phyloP scores from a whole-genome alignment of 179 eudicot genomes.

The Silene coronaria region DNA sequence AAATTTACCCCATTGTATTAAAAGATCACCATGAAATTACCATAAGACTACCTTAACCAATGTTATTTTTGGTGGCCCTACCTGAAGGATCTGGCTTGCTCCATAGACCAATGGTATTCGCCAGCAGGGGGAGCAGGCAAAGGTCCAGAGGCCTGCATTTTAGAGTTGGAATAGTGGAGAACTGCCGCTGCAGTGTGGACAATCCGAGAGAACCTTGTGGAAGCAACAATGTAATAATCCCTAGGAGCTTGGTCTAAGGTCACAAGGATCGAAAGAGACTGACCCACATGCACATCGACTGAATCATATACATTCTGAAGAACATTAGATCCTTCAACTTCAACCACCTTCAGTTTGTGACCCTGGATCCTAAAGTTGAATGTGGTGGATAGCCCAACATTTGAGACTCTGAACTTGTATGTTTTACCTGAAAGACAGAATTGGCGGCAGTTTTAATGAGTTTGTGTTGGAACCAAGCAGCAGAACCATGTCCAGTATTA shows the following conservation, averaged over 20 bases:
- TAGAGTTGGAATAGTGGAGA: constrained; percentile 41
- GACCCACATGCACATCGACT: constrained; percentile 46
- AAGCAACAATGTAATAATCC: constrained; percentile 50
- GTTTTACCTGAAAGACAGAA: constrained; percentile 31
- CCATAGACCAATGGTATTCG: constrained; percentile 57
- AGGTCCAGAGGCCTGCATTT: constrained; percentile 26
- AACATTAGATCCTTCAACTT: constrained; percentile 48
- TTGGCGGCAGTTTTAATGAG: background rate
- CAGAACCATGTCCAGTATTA: background rate
- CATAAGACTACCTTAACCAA: background rate
- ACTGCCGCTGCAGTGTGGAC: constrained; percentile 26
- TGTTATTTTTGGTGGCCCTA: constrained; percentile 9
- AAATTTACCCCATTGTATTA: too few relatives aligned
- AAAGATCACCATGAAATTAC: background rate
- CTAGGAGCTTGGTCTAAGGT: constrained; percentile 42
- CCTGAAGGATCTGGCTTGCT: constrained; percentile 84
- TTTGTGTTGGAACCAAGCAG: background rate
- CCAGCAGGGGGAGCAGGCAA: constrained; percentile 31
- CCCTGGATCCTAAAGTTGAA: constrained; percentile 45
- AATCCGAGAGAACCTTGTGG: constrained; percentile 36
- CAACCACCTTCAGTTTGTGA: constrained; percentile 46
- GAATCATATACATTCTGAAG: constrained; percentile 35
- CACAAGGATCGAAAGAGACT: constrained; percentile 40
- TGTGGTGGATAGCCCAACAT: constrained; percentile 38
- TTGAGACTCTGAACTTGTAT: constrained; percentile 42